phyloP scores from a whole-genome alignment of 75 land plant species.

The Sequoia sempervirens region DNA sequence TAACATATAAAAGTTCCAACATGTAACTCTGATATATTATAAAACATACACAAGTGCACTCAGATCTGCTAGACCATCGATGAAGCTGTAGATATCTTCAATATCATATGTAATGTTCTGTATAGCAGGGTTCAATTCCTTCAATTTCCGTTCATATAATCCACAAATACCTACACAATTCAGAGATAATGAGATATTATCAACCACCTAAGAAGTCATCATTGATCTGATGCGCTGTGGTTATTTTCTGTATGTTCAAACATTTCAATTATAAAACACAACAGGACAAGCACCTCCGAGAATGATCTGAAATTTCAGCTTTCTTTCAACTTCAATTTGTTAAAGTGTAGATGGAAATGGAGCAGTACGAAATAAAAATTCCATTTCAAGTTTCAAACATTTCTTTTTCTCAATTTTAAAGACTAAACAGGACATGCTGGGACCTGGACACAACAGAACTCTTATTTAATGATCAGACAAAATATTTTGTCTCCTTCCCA shows the following conservation, averaged over 20 bases:
- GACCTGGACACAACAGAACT: neutral
- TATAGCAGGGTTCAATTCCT: constrained; percentile 80
- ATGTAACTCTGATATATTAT: neutral
- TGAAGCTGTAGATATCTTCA: constrained; percentile 87
- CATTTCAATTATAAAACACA: neutral
- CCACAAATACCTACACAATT: constrained; percentile 76
- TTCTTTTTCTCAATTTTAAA: neutral
- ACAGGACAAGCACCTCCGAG: neutral
- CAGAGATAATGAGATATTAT: neutral
- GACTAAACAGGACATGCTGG: neutral
- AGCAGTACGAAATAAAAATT: neutral
- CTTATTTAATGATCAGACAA: neutral
- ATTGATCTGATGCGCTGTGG: neutral
- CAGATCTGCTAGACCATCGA: constrained; percentile 89
- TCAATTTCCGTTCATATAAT: constrained; percentile 88
- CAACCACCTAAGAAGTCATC: neutral
- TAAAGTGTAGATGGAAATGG: neutral
- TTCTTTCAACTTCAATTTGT: neutral
- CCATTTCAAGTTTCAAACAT: neutral
- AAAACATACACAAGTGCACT: constrained; percentile 91
- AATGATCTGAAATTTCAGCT: neutral
- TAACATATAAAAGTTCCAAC: neutral
- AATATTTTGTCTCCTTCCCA: neutral
- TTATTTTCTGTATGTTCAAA: neutral
- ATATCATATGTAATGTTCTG: constrained; percentile 85